Evolutionary conservation across 2,329 filamentous ascomycete species (phyloP).

Genomic region (Penicillium sp.): DNA sequence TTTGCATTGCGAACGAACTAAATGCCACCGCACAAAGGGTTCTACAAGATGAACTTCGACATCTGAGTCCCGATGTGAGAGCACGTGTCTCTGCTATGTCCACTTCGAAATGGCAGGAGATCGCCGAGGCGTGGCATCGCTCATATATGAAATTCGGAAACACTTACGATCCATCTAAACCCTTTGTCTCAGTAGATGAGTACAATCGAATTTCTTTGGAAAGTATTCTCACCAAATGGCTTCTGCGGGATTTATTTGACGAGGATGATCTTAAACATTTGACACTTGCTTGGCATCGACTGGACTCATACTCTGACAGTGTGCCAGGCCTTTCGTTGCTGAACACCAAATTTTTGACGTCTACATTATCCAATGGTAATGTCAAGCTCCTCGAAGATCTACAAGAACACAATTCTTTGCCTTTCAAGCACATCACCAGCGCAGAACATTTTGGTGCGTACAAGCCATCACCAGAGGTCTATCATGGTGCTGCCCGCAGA

Average conservation of each 20-base stretch:
- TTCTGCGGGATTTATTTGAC: conserved; percentile 10
- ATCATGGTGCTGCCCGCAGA: conserved; percentile 63
- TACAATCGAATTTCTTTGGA: conserved; percentile 15
- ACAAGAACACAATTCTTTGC: conserved; percentile 56
- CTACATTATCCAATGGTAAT: conserved; percentile 74
- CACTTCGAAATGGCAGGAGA: conserved; percentile 12
- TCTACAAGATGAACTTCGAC: neutral
- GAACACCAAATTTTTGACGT: conserved; percentile 57
- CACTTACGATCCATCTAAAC: conserved; percentile 11
- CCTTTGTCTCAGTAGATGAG: conserved; percentile 19
- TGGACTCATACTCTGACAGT: conserved; percentile 64
- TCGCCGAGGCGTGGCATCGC: conserved; percentile 14
- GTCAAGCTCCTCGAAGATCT: conserved; percentile 63
- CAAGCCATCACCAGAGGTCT: conserved; percentile 68
- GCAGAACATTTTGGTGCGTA: conserved; percentile 70
- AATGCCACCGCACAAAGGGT: conserved; percentile 8
- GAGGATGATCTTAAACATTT: conserved; percentile 29
- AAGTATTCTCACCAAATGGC: neutral
- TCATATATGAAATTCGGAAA: conserved; percentile 19
- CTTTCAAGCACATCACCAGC: conserved; percentile 63
- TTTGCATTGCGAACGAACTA: conserved; percentile 14
- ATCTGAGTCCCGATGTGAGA: neutral
- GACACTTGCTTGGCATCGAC: conserved; percentile 67
- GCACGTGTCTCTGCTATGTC: conserved; percentile 7
- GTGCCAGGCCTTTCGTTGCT: conserved; percentile 57